Evolutionary conservation across 768 basidiomycete species (phyloP), one percentile per base, ranked within the genome.

Genomic region (Boletus sp.): DNA sequence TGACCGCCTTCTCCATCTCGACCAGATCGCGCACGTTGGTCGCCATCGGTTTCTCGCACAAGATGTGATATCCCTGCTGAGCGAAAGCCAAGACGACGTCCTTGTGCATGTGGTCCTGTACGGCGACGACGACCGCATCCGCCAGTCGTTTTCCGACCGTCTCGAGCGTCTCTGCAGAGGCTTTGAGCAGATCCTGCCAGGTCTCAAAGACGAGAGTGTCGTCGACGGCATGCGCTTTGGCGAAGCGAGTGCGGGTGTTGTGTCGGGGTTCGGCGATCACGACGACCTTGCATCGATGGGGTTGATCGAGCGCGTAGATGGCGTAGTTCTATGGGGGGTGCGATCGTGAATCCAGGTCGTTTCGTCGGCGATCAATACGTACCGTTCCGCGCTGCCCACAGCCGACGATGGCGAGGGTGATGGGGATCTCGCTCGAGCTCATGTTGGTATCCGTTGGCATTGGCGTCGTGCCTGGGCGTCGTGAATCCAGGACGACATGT

Each of bases 1-100:
- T 85, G 32, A 94, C 79, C 0, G 84, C 89, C 33, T 76, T 75
- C 59, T 90, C 85, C 78, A 94, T 94, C 68, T 76, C 78, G 48
- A 94, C 68, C 57, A 92, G 90, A 60, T 90, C 90, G 52, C 80
- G 77, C 37, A 89, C 64, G 52, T 70, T 82, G 5, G 89, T 93
- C 1, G 92, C 90, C 88, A 95, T 91, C 0, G 93, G 93, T 68
- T 95, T 95, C 79, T 95, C 93, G 71, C 93, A 94, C 20, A 95
- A 78, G 54, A 95, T 90, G 63, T 93, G 86, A 66, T 94, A 94
- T 1, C 91, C 90, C 65, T 91, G 90, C 41, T 77, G 79, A 0
- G 86, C 86, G 73, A 92, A 93, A 0, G 86, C 89, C 9, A 82
- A 67, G 0, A 88, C 81, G 7, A 92, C 86, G 57, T 90, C 86